phyloP scores from a whole-genome alignment of 768 basidiomycete genomes.

The Tricholoma sp. region DNA sequence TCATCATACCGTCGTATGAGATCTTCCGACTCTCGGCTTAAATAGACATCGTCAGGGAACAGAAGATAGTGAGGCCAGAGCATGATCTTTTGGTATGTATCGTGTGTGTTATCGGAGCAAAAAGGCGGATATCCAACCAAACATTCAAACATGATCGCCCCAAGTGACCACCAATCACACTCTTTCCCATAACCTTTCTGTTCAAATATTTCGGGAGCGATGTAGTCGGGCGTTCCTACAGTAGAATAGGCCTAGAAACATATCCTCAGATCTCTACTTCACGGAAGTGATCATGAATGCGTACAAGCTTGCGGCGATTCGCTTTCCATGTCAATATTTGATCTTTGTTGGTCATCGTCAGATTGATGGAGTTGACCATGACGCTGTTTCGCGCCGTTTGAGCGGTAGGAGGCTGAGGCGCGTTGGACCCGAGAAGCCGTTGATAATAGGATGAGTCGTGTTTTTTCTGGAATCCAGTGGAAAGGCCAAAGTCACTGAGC shows the following conservation, averaged over 20 bases:
- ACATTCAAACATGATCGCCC: slow-evolving; percentile 98
- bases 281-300: slow-evolving; percentile 14
- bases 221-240: slow-evolving; percentile 95
- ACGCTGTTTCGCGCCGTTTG: slow-evolving; percentile 82
- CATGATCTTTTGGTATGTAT: slow-evolving; percentile 97
- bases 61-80: slow-evolving; percentile 84
- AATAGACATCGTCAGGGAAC: slow-evolving; percentile 93
- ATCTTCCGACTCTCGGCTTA: slow-evolving; percentile 89
- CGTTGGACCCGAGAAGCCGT: slow-evolving; percentile 67
- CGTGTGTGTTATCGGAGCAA: slow-evolving; percentile 92
- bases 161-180: slow-evolving; percentile 99
- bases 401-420: slow-evolving; percentile 36
- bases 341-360: slow-evolving; percentile 92
- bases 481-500: slow-evolving; percentile 96
- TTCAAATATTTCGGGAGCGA: slow-evolving; percentile 94
- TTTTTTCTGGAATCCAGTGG: slow-evolving; percentile 98
- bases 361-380: slow-evolving; percentile 94
- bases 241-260: slow-evolving; percentile 84
- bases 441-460: slow-evolving; percentile 97
- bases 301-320: slow-evolving; percentile 88
- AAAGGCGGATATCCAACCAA: slow-evolving; percentile 96
- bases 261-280: background rate
- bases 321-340: slow-evolving; percentile 99
- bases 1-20: slow-evolving; percentile 66
- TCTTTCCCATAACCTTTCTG: slow-evolving; percentile 98